Base-by-base conservation (phyloP, 2,329 filamentous ascomycete species). In the Diaporthe capsici region DNA sequence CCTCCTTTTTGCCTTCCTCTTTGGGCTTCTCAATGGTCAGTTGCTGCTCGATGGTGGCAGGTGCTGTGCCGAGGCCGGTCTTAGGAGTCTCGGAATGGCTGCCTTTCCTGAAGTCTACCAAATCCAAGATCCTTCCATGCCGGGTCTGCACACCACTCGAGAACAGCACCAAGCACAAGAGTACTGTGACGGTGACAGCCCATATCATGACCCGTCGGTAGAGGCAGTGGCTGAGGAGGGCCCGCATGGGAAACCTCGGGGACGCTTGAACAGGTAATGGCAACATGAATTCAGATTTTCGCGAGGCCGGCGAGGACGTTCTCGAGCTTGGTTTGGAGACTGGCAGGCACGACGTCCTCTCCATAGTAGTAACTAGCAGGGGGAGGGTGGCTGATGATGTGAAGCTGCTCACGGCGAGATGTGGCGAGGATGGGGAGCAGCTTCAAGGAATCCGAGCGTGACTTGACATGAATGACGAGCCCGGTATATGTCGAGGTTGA, bases 161-260 rank as follows among this genome's bases (percentile, higher is more conserved):
- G 76, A 86, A 85, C 7, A 89, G 78, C 3, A 84, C 79, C 51
- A 89, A 58, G 6, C 83, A 83, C 13, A 88, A 79, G 28, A 90
- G 80, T 49, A 84, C 76, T 65, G 87, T 81, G 68, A 86, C 80
- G 20, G 84, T 81, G n/a, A 87, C 76, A 8, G 83, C 84, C 89
- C 89, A 90, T 80, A 89, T 82, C 58, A 90, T 81, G 28, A 90
- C 84, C 73, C 89, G 85, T 55, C 88, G 85, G 79, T 90, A 90
- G 49, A 90, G 83, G 78, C 86, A 89, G 79, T 89, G 86, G 20
- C 88, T 84, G n/a, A 91, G 80, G 17, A 90, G 78, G 9, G 86
- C 82, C 76, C 85, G 86, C 31, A 89, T 80, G 72, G 86, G 82
- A 67, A 88, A 71, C 31, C 55, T 70, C 42, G 68, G 39, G 13